Conservation (phyloP, 768 basidiomycete species). For the Pleurotus ostreatus region DNA sequence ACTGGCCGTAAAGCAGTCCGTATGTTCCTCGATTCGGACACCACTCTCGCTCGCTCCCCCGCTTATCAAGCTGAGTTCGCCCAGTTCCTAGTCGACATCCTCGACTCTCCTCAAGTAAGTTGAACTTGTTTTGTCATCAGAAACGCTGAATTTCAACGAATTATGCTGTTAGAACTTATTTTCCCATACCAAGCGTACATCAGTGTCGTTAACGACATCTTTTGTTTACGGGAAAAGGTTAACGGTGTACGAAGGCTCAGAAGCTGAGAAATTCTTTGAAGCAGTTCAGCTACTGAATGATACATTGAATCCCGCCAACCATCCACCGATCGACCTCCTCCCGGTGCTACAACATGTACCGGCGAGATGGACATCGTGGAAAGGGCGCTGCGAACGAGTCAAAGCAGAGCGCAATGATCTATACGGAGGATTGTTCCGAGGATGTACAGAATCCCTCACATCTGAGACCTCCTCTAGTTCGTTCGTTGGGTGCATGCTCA, state of each 20-base stretch:
- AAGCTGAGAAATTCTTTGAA: conserved; percentile 9
- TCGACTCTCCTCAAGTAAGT: conserved; percentile 22
- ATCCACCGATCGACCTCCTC: conserved; percentile 14
- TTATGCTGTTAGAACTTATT: conserved; percentile 18
- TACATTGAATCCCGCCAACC: conserved; percentile 9
- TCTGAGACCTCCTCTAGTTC: not conserved
- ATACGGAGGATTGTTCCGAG: not conserved
- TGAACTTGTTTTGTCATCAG: not conserved
- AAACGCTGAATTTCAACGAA: not conserved
- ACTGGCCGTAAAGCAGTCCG: conserved; percentile 12
- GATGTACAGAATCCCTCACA: not conserved
- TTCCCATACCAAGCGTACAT: conserved; percentile 11
- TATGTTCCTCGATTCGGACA: conserved; percentile 16
- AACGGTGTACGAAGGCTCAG: conserved; percentile 10
- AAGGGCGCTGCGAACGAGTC: conserved; percentile 4
- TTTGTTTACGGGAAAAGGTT: conserved; percentile 14
- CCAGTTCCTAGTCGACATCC: conserved; percentile 24
- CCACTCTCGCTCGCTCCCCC: conserved; percentile 14
- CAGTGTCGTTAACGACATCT: conserved; percentile 12
- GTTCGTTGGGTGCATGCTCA: not conserved
- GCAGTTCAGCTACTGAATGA: not conserved
- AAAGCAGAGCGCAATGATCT: not conserved
- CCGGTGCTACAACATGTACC: conserved; percentile 15
- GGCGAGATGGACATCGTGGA: conserved; percentile 17
- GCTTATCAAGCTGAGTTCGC: conserved; percentile 25